Evolutionary conservation across 176 grass and related monocot species (phyloP), one percentile per base, ranked within the genome.

Genomic region (Hordeum vulgare): DNA sequence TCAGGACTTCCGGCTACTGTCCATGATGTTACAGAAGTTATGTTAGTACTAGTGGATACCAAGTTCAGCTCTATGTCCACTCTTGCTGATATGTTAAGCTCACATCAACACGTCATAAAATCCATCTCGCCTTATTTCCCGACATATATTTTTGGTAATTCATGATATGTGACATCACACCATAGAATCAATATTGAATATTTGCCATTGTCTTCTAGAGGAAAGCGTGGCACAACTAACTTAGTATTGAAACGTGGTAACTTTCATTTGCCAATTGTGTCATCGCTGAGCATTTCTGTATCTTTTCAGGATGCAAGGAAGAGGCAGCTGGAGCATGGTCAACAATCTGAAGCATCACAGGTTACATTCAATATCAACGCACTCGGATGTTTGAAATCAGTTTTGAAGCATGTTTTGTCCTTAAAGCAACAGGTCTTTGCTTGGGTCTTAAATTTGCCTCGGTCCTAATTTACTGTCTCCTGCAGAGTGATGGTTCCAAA

Each of bases 271-370:
- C 37, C 11, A 76, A 80, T 53, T 49, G 12, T 40, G 76, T 37
- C 80, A 7, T 23, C 53, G 27, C 75, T 77, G 21, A 92, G 21
- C 78, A 66, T 87, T 49, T 87, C 28, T 66, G 56, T 20, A 54
- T 61, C 37, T 63, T 62, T 81, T 71, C 61, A 89, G 74, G 80
- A 84, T 71, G 35, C 61, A 77, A 89, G 57, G 44, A 87, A 77
- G 61, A 53, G 17, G 60, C 84, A 87, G 77, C 79, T 77, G 28
- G 90, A 87, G 54, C 80, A 78, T 67, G 73, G 61, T 34, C 81
- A 87, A 74, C 77, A 85, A 53, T 81, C 69, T 58, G 91, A 93
- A 81, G 83, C 78, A 64, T 90, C 85, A 53, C 81, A 90, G 85
- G 91, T 90, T 34, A 58, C 15, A 45, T 28, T 79, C 51, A 66